Percentiles rank a stretch among this genome's conserved stretches.
Evolutionary conservation across 495 filamentous ascomycete species (phyloP).

Genomic region (Collariella sp.): DNA sequence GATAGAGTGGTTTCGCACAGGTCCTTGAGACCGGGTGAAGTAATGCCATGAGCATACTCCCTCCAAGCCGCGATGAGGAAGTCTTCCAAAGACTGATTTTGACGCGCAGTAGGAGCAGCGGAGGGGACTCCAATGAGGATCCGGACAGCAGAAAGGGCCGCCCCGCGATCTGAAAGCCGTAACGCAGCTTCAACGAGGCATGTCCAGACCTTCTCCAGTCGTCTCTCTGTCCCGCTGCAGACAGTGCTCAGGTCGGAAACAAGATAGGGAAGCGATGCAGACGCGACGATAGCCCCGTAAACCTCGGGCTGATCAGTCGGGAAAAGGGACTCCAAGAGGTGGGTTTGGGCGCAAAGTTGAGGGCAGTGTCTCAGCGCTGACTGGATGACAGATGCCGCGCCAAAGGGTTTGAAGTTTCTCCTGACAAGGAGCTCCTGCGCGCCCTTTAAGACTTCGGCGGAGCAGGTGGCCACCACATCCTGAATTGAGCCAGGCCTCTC

Average conservation of each 20-base stretch:
- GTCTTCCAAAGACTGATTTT: constrained; percentile 28
- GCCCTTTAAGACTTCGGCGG: constrained; percentile 25
- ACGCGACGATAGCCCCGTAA: constrained; percentile 23
- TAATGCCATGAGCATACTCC: constrained; percentile 18
- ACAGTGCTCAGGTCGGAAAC: constrained; percentile 29
- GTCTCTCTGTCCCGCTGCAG: constrained; percentile 29
- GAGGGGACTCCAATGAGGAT: constrained; percentile 32
- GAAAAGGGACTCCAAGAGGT: constrained; percentile 15
- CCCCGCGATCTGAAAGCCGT: constrained; percentile 11
- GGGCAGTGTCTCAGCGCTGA: constrained; percentile 32
- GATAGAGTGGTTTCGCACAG: constrained; percentile 36
- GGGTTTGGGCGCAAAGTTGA: constrained; percentile 14
- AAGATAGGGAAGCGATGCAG: constrained; percentile 29
- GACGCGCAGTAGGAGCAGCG: constrained; percentile 21
- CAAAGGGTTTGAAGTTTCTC: constrained; percentile 76
- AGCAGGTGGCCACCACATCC: constrained; percentile 7
- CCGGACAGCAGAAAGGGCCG: constrained; percentile 22
- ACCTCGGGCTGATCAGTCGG: constrained; percentile 6
- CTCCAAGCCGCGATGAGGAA: constrained; percentile 33
- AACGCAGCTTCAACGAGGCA: constrained; percentile 28
- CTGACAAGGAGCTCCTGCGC: constrained; percentile 29
- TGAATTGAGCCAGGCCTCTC: not conserved
- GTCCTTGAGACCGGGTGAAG: constrained; percentile 20
- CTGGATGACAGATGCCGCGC: constrained; percentile 56
- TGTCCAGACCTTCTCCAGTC: constrained; percentile 29